Percentiles rank a stretch among this genome's conserved stretches.
These are phyloP conservation scores for Rhizophlyctis rosea DNA, from an alignment of 192 early-diverging fungal genomes.

Conservation along the genomic window DNA sequence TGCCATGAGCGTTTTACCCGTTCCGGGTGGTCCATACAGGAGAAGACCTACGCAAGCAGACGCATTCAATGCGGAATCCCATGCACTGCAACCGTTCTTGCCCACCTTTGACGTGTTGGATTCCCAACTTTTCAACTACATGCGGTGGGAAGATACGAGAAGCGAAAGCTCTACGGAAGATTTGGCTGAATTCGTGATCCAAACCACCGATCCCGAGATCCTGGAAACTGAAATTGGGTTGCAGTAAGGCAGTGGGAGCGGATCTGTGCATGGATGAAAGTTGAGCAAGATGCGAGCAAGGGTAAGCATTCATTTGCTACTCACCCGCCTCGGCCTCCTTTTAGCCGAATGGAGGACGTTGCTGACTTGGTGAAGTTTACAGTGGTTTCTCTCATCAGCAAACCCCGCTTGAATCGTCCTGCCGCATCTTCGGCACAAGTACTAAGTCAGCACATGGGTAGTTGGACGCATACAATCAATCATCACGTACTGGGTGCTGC, in stretches of 20 bases:
- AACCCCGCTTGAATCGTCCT: conserved; percentile 48
- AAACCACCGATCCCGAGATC: conserved; percentile 98
- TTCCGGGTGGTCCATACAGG: conserved; percentile 88
- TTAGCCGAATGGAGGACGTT: conserved; percentile 74
- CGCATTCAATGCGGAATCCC: background rate
- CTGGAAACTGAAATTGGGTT: conserved; percentile 95
- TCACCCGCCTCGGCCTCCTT: conserved; percentile 55
- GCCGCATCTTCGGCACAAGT: conserved; percentile 33
- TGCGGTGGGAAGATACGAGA: conserved; percentile 94
- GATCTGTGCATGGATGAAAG: conserved; percentile 32
- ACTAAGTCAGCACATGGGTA: conserved; percentile 8
- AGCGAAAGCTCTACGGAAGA: conserved; percentile 96
- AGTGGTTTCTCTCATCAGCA: conserved; percentile 69
- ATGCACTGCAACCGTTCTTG: conserved; percentile 14
- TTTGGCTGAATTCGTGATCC: conserved; percentile 88
- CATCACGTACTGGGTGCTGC: too few species aligned
- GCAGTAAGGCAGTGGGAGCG: conserved; percentile 72
- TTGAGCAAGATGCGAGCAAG: conserved; percentile 3
- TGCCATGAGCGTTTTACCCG: conserved; percentile 97
- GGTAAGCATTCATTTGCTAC: conserved; percentile 3
- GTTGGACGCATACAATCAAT: background rate
- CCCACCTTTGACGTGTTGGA: conserved; percentile 91
- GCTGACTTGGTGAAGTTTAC: conserved; percentile 69
- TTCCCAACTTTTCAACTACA: conserved; percentile 91
- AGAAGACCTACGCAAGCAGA: conserved; percentile 22